Base-by-base conservation (phyloP, 495 filamentous ascomycete genomes). In the Trichoderma virens region DNA sequence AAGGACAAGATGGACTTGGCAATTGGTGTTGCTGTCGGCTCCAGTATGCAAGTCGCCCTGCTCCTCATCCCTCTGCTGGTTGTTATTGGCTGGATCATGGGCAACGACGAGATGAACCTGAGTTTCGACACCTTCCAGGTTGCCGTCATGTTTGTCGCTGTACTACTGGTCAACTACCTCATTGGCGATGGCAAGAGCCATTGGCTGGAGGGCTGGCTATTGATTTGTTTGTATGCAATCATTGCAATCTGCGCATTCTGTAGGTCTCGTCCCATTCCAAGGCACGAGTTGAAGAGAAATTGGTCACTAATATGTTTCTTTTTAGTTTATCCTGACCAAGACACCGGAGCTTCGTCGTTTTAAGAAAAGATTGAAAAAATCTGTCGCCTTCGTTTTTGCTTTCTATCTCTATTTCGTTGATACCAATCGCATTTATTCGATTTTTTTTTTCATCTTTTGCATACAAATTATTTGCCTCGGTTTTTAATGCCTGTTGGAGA, bases 1-100 rank as follows among this genome's bases (percentile, higher is more conserved):
- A 95, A 94, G 79, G 91, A 93, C 73, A 95, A 94, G 73, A 94
- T 94, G 91, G 90, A 94, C 70, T 76, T 93, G 20, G 85, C 89
- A 13, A 93, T 93, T 65, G 90, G 90, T 30, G 91, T 95, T 14
- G 89, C 90, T 6, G 86, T 95, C 14, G 91, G 91, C 61, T 90
- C 88, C 30, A 89, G 85, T 66, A 93, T 95, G 89, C 91, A 95
- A 78, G 90, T 95, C 75, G 87, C 91, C 0, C 76, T 95, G 27
- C 80, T 93, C 66, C 81, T 93, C 54, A 85, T 94, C 66, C 91
- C 91, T 0, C 75, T 94, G 56, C 80, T 89, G 65, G 85, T 93
- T 23, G 83, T 94, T 31, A 82, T 94, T 62, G 91, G 90, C 14
- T 95, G 91, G 91, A 86, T 86, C 45, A 84, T 92, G 75, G 87